These are phyloP conservation scores for Brassica incana DNA, from an alignment of 345 rosid genomes.

Conservation along the genomic window DNA sequence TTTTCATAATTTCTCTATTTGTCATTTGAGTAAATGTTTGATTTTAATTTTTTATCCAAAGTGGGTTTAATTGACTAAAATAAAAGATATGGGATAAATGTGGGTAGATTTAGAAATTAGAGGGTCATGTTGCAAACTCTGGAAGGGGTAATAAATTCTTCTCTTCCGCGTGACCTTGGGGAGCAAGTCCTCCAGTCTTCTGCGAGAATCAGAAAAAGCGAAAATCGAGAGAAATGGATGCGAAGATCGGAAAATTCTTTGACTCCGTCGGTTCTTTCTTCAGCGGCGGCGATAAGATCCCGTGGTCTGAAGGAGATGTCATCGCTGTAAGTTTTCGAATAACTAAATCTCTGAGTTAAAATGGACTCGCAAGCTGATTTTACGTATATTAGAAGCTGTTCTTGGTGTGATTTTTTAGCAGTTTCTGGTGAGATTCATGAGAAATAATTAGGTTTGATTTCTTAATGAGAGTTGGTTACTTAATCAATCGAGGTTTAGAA, in stretches of 20 bases:
- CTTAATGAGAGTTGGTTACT: not conserved
- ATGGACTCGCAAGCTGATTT: constrained; percentile 1
- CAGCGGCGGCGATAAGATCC: constrained; percentile 73
- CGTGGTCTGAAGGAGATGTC: constrained; percentile 78
- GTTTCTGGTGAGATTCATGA: not conserved
- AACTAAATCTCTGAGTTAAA: not conserved
- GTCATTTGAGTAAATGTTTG: not conserved
- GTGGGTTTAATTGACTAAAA: not conserved
- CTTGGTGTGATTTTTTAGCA: not conserved
- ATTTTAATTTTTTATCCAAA: not conserved
- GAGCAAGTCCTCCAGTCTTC: constrained; percentile 19
- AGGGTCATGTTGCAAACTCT: constrained; percentile 10
- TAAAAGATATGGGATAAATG: not conserved
- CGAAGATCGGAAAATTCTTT: constrained; percentile 43
- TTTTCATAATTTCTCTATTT: not conserved
- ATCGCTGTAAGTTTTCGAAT: constrained; percentile 48
- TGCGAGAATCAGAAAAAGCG: not conserved
- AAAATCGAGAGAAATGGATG: constrained; percentile 34
- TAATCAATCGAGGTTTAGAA: not conserved
- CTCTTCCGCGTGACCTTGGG: not conserved
- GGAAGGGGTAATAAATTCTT: not conserved
- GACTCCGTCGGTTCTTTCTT: constrained; percentile 65
- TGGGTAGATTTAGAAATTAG: not conserved
- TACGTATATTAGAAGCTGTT: not conserved
- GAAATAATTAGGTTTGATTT: constrained; percentile 18